Evolutionary conservation across 768 basidiomycete genomes (phyloP).

Genomic region (Naganishia vishniacii): DNA sequence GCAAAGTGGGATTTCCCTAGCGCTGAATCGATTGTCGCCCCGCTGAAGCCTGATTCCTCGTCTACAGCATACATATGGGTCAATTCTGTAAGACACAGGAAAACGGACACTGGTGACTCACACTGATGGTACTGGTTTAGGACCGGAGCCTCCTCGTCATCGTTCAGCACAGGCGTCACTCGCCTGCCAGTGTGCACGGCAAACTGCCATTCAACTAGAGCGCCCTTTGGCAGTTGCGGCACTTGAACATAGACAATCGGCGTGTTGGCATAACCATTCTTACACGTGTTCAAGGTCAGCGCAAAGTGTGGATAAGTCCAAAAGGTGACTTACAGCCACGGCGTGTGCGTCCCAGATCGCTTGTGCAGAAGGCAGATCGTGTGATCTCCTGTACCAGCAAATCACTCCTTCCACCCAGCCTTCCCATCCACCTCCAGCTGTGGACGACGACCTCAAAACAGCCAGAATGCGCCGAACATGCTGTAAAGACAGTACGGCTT

Average conservation of each 20-base stretch:
- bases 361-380: constrained; percentile 32
- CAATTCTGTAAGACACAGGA: neutral
- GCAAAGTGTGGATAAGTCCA: neutral
- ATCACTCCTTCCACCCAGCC: constrained; percentile 59
- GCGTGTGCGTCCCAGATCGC: constrained; percentile 36
- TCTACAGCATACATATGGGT: neutral
- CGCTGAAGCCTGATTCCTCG: neutral
- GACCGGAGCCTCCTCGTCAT: constrained; percentile 12
- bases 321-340: constrained; percentile 24
- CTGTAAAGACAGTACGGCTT: constrained; percentile 71
- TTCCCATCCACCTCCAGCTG: constrained; percentile 58
- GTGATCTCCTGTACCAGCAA: constrained; percentile 59
- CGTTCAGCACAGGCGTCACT: constrained; percentile 13
- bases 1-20: constrained; percentile 17
- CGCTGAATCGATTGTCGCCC: neutral
- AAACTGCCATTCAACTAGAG: constrained; percentile 51
- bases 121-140: neutral
- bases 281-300: neutral
- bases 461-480: constrained; percentile 67
- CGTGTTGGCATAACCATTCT: constrained; percentile 31
- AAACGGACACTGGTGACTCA: neutral
- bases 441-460: constrained; percentile 55
- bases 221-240: constrained; percentile 45
- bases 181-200: constrained; percentile 44
- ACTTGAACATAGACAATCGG: constrained; percentile 47